Evolutionary conservation across 1,139 yeast genomes (phyloP), one percentile per base, ranked within the genome.

Genomic region (Blastobotrys proliferans): DNA sequence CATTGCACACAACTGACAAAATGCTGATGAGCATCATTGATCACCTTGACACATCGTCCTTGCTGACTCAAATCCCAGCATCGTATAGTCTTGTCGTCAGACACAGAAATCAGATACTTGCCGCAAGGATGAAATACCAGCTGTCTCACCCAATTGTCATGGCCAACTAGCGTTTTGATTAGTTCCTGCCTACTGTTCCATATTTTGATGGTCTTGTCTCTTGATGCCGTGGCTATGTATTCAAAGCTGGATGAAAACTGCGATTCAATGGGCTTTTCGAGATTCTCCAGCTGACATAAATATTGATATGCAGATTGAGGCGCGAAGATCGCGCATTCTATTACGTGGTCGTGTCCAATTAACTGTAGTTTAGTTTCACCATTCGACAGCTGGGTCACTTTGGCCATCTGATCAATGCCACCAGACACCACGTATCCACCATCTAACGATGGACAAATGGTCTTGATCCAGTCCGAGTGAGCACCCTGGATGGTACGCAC

Each of bases 381-480:
- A 1, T 83, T 71, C 17, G 72, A 76, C 40, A 79, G 76, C 50
- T 76, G 75, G 46, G 71, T 75, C 26, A 88, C 62, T 51, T 95
- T 66, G 1, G 83, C 76, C 32, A 85, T 76, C 46, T 83, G 87
- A 63, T 88, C 97, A 51, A 83, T 84, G 6, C 95, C 84, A 34
- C 90, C 87, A 0, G 94, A 81, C 16, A 88, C 51, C 1, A 87
- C 52, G 54, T 74, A 83, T 43, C 79, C 83, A 3, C 81, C 81
- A 22, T 60, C 63, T 20, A 63, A 57, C 13, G 67, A 60, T 1
- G 76, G 72, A 48, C 79, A 82, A 6, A 87, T 60, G 18, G 77
- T 72, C 51, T 95, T 70, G 8, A 87, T 88, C 97, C 97, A 90
- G 53, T 87, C 96, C 25, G 86, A 75, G 61, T 90, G 97, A 9